Percentiles rank a stretch among this genome's conserved stretches.
phyloP scores from a whole-genome alignment of 371 early-diverging fungal genomes.

The Saksenaea vasiformis region DNA sequence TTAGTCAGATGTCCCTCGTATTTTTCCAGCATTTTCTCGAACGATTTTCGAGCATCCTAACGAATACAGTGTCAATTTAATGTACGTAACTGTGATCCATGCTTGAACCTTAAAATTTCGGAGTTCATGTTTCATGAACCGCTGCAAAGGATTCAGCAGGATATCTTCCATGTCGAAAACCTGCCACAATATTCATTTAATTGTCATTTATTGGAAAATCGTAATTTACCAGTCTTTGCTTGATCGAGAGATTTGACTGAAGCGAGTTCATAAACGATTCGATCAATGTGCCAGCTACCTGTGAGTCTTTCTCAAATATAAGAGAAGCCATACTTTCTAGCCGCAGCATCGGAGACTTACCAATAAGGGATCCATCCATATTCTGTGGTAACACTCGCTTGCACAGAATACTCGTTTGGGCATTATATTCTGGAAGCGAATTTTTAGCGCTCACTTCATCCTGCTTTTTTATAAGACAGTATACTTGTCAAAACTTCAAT shows the following conservation, averaged over 20 bases:
- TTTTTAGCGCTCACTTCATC: neutral
- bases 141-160: slow-evolving; percentile 56
- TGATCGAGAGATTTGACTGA: slow-evolving; percentile 46
- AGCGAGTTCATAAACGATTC: slow-evolving; percentile 46
- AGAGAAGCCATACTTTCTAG: neutral
- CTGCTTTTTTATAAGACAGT: neutral
- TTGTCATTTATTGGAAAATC: neutral
- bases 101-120: slow-evolving; percentile 49
- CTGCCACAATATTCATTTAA: slow-evolving; percentile 22
- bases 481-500: slow-evolving; percentile 48
- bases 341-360: slow-evolving; percentile 21
- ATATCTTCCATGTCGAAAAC: slow-evolving; percentile 56
- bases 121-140: slow-evolving; percentile 58
- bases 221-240: slow-evolving; percentile 51
- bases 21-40: slow-evolving; percentile 60
- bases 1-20: slow-evolving; percentile 67
- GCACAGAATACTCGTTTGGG: slow-evolving; percentile 32
- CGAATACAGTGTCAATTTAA: slow-evolving; percentile 3
- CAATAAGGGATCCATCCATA: slow-evolving; percentile 38
- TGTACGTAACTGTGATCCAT: neutral
- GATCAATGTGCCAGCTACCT: slow-evolving; percentile 37
- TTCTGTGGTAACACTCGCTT: slow-evolving; percentile 33
- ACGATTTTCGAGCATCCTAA: slow-evolving; percentile 52
- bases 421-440: slow-evolving; percentile 31
- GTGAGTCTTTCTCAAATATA: slow-evolving; percentile 24